A percentile compares a stretch with the other conserved stretches of the same genome.
Evolutionary conservation across 2,329 filamentous ascomycete species (phyloP).

Genomic region (Curvularia spicifera): DNA sequence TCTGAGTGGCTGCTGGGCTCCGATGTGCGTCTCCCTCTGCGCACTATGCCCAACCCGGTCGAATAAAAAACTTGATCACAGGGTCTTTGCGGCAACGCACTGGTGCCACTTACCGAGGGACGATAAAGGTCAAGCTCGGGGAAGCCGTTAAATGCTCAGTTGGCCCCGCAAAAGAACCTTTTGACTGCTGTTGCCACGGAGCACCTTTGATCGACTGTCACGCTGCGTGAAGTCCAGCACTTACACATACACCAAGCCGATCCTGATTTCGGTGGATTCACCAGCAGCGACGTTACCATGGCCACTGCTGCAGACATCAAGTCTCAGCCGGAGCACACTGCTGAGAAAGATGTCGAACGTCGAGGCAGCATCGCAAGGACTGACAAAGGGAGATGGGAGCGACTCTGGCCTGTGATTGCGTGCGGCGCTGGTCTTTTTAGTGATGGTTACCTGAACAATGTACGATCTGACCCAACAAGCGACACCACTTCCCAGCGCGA

Average conservation of each 20-base stretch:
- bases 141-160: constrained; percentile 3
- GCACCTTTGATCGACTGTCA: not conserved
- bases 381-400: constrained; percentile 49
- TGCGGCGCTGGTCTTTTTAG: constrained; percentile 90
- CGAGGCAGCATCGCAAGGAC: constrained; percentile 37
- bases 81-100: constrained; percentile 3
- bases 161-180: not conserved
- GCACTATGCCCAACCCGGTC: constrained; percentile 6
- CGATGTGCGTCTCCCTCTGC: not conserved
- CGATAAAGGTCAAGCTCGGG: not conserved
- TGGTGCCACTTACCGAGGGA: not conserved
- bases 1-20: constrained; percentile 9
- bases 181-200: not conserved
- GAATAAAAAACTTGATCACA: constrained; percentile 15
- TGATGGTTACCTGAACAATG: constrained; percentile 90
- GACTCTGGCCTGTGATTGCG: constrained; percentile 77
- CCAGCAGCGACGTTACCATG: constrained; percentile 15
- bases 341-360: constrained; percentile 27
- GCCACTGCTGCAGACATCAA: constrained; percentile 18
- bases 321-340: constrained; percentile 2
- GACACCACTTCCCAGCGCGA: constrained; percentile 16
- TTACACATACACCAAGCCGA: not conserved
- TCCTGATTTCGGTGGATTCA: not conserved
- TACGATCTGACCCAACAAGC: constrained; percentile 46
- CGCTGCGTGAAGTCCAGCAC: not conserved